A percentile compares a stretch with the other conserved stretches of the same genome.
phyloP scores from a whole-genome alignment of 352 stramenopile species.

The Thalassiosira sp. region DNA sequence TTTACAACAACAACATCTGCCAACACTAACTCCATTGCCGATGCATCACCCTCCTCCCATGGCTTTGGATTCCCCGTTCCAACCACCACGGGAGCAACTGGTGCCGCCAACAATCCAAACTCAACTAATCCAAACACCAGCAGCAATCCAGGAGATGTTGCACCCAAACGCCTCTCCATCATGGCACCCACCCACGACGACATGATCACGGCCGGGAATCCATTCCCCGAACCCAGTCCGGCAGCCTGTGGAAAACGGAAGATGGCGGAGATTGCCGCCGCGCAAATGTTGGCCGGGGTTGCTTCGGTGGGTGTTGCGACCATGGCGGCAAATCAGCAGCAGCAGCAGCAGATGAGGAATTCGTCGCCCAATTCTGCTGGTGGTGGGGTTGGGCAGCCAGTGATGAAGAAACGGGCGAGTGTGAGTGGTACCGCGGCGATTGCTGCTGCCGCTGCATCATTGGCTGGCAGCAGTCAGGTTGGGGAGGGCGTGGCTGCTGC shows the following conservation, averaged over 20 bases:
- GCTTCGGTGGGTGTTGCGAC: slow-evolving; percentile 31
- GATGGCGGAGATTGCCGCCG: slow-evolving; percentile 81
- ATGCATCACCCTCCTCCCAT: slow-evolving; percentile 3
- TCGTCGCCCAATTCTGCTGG: background rate
- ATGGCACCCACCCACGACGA: slow-evolving; percentile 55
- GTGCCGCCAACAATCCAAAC: no score
- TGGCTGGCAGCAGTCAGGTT: background rate
- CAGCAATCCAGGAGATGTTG: no score
- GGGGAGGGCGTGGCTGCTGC: background rate
- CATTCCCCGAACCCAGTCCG: slow-evolving; percentile 81
- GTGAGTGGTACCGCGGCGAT: slow-evolving; percentile 3
- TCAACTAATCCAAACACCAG: no score
- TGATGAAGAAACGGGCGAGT: slow-evolving; percentile 18
- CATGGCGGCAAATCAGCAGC: no score
- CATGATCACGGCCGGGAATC: slow-evolving; percentile 46
- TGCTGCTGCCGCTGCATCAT: background rate
- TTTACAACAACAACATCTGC: slow-evolving; percentile 16
- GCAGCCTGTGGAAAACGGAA: slow-evolving; percentile 84
- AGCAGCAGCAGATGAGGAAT: no score
- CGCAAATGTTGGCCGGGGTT: slow-evolving; percentile 80
- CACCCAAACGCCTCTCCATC: no score
- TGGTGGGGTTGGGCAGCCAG: background rate
- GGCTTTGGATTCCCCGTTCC: slow-evolving; percentile 9
- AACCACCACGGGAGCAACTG: background rate
- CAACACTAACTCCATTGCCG: slow-evolving; percentile 4